Base-by-base conservation (phyloP, 495 filamentous ascomycete species). In the Penicillium salamii region DNA sequence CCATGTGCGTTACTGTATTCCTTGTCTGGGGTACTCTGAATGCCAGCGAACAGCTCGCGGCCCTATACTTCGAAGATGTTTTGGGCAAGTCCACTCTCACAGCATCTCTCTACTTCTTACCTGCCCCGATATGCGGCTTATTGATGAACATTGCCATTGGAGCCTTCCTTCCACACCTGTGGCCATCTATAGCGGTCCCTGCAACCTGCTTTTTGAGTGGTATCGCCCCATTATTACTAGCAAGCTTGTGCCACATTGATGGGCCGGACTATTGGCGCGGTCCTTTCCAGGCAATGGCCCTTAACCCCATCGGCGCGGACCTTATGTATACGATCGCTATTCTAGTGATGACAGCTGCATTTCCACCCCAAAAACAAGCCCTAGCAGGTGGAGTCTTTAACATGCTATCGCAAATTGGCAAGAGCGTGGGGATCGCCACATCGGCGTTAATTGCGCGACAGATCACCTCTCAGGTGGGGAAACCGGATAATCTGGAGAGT, bases 331-430 rank as follows among this genome's bases (percentile, higher is more conserved):
- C 71, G 0, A 66, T 81, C 5, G 69, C 74, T 1, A 79, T 77
- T 53, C 57, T 85, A 9, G 45, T 82, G 29, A 80, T 84, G 44
- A 74, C 78, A 5, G 55, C 62, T 8, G 69, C 71, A 6, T 81
- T 81, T 49, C 77, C 80, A 1, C 37, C 61, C 1, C 57, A 74
- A 33, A 78, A 64, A 2, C 76, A 85, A 46, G 74, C 68, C 0
- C 65, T 84, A 2, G 78, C 79, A 2, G 78, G 80, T 6, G 79
- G 76, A 3, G 76, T 84, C 5, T 82, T 83, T 67, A 83, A 81
- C 52, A 78, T 75, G 3, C 52, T 78, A 8, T 51, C 69, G 4
- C 78, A 82, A 63, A 65, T 84, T 43, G 81, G 80, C 1, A 78
- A 74, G 23, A 66, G 65, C 8, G 63, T 83, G 7, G 79, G 81